phyloP scores from a whole-genome alignment of 148 eudicot genomes.

The Rhododendron henanense region DNA sequence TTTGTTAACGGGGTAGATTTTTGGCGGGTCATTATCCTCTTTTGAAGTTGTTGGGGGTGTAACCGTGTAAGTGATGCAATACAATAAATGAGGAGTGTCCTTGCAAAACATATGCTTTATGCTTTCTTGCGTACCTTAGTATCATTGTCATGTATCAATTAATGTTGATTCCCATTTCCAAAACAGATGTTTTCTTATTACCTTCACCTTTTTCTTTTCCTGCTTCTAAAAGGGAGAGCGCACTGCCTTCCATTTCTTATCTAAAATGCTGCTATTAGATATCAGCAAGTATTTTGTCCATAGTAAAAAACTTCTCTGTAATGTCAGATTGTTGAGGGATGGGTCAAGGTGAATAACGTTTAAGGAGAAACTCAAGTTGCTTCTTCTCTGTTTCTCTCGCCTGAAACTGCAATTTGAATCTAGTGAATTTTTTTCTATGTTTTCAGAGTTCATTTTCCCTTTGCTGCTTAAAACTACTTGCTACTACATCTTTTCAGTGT shows the following conservation, averaged over 20 bases:
- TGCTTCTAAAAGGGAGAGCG: not conserved
- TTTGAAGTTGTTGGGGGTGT: not conserved
- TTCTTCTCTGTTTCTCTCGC: not conserved
- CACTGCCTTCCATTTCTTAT: not conserved
- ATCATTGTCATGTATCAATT: not conserved
- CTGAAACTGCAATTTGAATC: not conserved
- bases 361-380: not conserved
- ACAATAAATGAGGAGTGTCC: not conserved
- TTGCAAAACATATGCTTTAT: not conserved
- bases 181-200: not conserved
- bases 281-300: not conserved
- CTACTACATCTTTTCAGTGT: conserved; percentile 49
- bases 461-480: conserved; percentile 9
- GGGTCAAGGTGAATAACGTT: not conserved
- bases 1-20: not conserved
- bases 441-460: not conserved
- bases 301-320: not conserved
- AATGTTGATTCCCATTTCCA: not conserved
- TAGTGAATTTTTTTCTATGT: not conserved
- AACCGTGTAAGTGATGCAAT: too few relatives aligned
- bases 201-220: not conserved
- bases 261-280: not conserved
- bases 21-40: not conserved
- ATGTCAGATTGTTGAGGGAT: not conserved
- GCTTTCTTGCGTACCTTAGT: not conserved